Evolutionary conservation across 1,139 yeast species (phyloP), one percentile per base, ranked within the genome.

Genomic region (Debaryomyces sp.): DNA sequence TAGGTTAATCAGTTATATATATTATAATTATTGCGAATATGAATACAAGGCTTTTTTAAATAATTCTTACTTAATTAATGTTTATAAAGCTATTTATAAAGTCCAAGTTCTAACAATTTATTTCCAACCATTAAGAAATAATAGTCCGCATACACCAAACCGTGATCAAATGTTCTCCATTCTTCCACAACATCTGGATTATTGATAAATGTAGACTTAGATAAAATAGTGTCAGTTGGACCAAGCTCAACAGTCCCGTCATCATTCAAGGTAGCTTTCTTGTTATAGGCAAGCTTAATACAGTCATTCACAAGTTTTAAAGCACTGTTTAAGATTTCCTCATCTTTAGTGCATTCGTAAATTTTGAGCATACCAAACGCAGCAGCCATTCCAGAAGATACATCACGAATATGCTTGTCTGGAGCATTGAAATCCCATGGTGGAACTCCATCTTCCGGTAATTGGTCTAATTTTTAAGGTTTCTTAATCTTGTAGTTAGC

Each of bases 371-470:
- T 42, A 1, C 68, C 69, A 13, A 59, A 51, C 3, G 62, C 58
- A 13, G 68, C 57, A 27, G 60, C 55, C 63, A 60, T 62, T 3
- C 58, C 68, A 2, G 67, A 67, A 2, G 68, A 64, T 12, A 56
- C 54, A 46, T 64, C 68, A 46, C 58, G 57, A 41, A 54, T 48
- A 21, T 59, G 50, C 3, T 55, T 53, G 26, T 54, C 54, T 5
- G 69, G 68, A 9, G 68, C 67, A 50, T 59, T 61, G 50, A 64
- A 64, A 47, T 64, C 68, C 69, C 68, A 64, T 24, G 52, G 48
- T 5, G 66, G 66, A 3, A 61, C 64, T 4, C 67, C 68, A 50
- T 62, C 64, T 18, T 52, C 58, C 1, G 53, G 48, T 13, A 64
- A 49, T n/a, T n/a, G n/a, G n/a, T n/a, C n/a, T n/a, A n/a, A n/a